Evolutionary conservation across 345 rosid genomes (phyloP).

Genomic region (Kernera saxatilis): DNA sequence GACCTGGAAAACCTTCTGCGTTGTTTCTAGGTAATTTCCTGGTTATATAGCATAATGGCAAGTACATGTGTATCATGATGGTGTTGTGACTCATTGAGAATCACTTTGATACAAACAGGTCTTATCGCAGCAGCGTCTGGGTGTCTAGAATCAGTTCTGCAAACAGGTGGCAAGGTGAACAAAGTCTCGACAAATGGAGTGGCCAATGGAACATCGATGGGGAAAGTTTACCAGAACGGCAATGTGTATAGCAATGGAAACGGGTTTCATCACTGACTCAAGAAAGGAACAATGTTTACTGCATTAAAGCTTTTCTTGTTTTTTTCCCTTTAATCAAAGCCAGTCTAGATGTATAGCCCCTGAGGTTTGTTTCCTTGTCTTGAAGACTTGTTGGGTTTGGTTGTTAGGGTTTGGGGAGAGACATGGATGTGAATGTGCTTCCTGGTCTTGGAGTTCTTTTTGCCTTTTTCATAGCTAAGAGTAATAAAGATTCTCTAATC

Average conservation of each 20-base stretch:
- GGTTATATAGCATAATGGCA: background rate
- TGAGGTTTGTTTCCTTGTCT: constrained; percentile 23
- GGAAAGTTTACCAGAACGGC: constrained; percentile 46
- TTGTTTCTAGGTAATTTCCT: constrained; percentile 53
- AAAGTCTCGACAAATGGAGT: constrained; percentile 37
- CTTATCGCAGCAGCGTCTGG: constrained; percentile 67
- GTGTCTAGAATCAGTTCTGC: constrained; percentile 42
- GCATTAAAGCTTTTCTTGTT: background rate
- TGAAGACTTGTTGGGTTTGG: constrained; percentile 14
- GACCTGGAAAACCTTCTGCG: constrained; percentile 93
- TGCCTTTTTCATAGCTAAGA: constrained; percentile 9
- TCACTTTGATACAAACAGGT: constrained; percentile 37
- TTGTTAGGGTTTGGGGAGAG: constrained; percentile 13
- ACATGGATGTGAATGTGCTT: constrained; percentile 32
- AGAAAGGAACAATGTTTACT: background rate
- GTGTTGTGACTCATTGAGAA: constrained; percentile 1
- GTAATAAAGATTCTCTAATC: constrained; percentile 1
- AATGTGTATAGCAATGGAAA: constrained; percentile 59
- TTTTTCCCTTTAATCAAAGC: background rate
- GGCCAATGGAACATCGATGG: constrained; percentile 36
- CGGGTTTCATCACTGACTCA: constrained; percentile 40
- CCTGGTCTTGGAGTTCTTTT: constrained; percentile 25
- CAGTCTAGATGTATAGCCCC: constrained; percentile 26
- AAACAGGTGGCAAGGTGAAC: constrained; percentile 31
- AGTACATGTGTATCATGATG: background rate